Percentiles rank a stretch among this genome's conserved stretches.
Conservation (phyloP, 2,329 filamentous ascomycete genomes). For the Fusarium foetens region DNA sequence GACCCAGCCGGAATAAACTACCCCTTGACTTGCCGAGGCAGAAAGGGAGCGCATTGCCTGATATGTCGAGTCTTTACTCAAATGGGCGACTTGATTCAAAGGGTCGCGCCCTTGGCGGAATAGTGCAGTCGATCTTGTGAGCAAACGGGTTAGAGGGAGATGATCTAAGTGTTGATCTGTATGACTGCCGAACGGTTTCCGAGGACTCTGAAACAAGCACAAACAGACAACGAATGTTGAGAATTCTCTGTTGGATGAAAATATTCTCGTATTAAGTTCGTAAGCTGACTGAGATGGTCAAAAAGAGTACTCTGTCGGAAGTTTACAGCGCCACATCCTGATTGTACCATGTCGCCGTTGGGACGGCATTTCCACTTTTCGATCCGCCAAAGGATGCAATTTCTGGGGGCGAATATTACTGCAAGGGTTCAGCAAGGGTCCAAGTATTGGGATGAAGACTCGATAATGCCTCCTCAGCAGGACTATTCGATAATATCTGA, state of each 20-base stretch:
- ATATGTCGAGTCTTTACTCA: slow-evolving; percentile 20
- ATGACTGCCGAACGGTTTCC: slow-evolving; percentile 15
- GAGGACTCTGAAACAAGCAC: slow-evolving; percentile 11
- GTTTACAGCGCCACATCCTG: slow-evolving; percentile 29
- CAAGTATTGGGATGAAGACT: slow-evolving; percentile 5
- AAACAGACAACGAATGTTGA: neutral
- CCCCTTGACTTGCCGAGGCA: slow-evolving; percentile 19
- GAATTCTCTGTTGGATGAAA: neutral
- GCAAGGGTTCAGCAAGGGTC: slow-evolving; percentile 7
- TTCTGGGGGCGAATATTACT: slow-evolving; percentile 14
- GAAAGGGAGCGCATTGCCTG: slow-evolving; percentile 19
- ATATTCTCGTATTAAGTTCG: neutral
- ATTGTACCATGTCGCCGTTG: neutral
- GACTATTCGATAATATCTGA: neutral
- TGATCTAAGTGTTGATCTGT: slow-evolving; percentile 29
- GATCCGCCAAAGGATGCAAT: slow-evolving; percentile 30
- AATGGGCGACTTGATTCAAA: slow-evolving; percentile 27
- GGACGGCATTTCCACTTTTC: slow-evolving; percentile 28
- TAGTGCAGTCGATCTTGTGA: slow-evolving; percentile 32
- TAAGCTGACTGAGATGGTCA: neutral
- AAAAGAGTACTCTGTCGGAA: slow-evolving; percentile 3
- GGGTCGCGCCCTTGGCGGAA: slow-evolving; percentile 28
- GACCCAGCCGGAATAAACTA: neutral
- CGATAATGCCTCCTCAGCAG: neutral
- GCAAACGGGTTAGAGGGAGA: slow-evolving; percentile 9